Evolutionary conservation across 371 early-diverging fungal genomes (phyloP).

Genomic region (Globomyces sp.): DNA sequence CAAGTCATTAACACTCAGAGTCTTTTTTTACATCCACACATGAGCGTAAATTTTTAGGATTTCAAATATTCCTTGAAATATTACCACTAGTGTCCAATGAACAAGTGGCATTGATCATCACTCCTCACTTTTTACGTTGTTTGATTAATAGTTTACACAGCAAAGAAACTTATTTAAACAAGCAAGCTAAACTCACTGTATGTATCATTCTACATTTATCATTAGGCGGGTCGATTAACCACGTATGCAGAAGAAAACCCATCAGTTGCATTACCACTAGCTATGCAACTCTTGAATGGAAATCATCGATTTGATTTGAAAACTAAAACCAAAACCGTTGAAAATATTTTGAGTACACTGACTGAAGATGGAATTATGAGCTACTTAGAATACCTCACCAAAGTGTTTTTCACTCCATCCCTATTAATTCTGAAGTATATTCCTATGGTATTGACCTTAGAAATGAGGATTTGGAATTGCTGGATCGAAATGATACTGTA

Average conservation of each 20-base stretch:
- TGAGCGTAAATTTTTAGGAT: constrained; percentile 86
- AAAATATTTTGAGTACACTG: constrained; percentile 67
- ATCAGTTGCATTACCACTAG: constrained; percentile 64
- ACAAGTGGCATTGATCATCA: constrained; percentile 73
- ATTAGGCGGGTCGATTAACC: constrained; percentile 6
- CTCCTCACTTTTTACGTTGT: constrained; percentile 75
- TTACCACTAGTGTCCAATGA: constrained; percentile 53
- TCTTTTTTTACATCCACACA: constrained; percentile 74
- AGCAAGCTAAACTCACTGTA: constrained; percentile 66
- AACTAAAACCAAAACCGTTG: constrained; percentile 74
- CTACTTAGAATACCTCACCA: constrained; percentile 70
- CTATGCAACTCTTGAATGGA: constrained; percentile 66
- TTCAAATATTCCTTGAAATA: constrained; percentile 71
- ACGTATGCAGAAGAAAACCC: constrained; percentile 28
- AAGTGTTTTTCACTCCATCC: constrained; percentile 57
- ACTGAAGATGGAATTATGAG: constrained; percentile 64
- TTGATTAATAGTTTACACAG: constrained; percentile 80
- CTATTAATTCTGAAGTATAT: constrained; percentile 9
- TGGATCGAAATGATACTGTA: constrained; percentile 46
- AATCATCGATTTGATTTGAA: constrained; percentile 71
- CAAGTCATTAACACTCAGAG: constrained; percentile 37
- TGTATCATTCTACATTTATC: no score
- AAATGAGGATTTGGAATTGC: background rate
- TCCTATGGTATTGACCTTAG: background rate
- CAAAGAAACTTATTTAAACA: constrained; percentile 70